Evolutionary conservation across 176 grass and related monocot species (phyloP).

Genomic region (Musa acuminata): DNA sequence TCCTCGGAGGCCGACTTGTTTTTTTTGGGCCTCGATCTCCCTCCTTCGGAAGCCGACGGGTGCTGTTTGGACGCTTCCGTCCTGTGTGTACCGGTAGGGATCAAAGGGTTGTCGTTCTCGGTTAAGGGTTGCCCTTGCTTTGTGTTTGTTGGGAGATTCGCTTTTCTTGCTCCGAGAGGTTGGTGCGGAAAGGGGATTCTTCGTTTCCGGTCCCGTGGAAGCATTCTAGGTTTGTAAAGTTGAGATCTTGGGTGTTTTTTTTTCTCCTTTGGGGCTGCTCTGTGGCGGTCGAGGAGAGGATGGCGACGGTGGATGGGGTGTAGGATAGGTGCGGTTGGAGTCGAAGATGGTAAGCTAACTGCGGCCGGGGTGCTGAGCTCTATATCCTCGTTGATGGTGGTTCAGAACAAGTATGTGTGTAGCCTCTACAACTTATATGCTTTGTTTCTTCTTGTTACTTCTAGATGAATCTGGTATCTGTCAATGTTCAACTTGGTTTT

Average conservation of each 20-base stretch:
- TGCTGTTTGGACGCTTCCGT: neutral
- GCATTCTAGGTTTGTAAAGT: neutral
- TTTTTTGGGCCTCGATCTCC: slow-evolving; percentile 1
- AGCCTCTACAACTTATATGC: neutral
- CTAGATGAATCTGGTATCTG: neutral
- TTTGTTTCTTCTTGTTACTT: neutral
- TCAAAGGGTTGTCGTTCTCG: slow-evolving; percentile 15
- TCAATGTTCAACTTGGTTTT: neutral
- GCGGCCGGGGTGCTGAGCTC: slow-evolving; percentile 15
- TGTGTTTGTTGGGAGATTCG: neutral
- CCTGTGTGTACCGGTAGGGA: slow-evolving; percentile 9
- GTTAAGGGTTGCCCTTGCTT: neutral
- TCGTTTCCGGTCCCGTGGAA: neutral
- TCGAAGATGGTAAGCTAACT: slow-evolving; percentile 13
- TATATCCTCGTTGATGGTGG: neutral
- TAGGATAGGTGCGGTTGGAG: neutral
- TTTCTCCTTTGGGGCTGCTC: neutral
- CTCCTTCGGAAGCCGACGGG: neutral
- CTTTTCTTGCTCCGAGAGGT: neutral
- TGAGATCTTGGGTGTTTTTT: neutral
- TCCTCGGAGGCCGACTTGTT: neutral
- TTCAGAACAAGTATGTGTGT: slow-evolving; percentile 28
- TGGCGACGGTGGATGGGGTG: slow-evolving; percentile 1
- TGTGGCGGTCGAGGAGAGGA: neutral
- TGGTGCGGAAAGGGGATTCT: neutral